Evolutionary conservation across 352 stramenopile genomes (phyloP).

Genomic region (Globisporangium nagaii): DNA sequence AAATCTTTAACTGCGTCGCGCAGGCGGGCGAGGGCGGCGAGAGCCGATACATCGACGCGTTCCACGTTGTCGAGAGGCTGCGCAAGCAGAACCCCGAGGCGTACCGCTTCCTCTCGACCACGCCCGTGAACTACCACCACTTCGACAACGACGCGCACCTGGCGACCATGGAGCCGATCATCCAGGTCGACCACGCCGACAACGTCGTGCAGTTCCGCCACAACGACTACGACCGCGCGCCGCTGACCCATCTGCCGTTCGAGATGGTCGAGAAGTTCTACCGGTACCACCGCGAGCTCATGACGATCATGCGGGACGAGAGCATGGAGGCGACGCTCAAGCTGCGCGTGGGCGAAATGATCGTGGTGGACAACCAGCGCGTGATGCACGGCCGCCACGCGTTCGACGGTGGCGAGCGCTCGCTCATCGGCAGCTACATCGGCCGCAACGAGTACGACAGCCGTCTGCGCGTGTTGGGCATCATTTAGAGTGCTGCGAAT

Average conservation of each 20-base stretch:
- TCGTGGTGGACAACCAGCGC: slow-evolving; percentile 85
- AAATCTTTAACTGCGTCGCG: slow-evolving; percentile 88
- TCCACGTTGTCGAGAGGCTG: slow-evolving; percentile 70
- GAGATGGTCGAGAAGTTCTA: slow-evolving; percentile 74
- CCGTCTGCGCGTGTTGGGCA: slow-evolving; percentile 69
- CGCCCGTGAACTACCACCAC: slow-evolving; percentile 68
- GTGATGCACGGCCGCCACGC: slow-evolving; percentile 80
- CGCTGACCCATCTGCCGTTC: slow-evolving; percentile 73
- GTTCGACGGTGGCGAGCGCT: slow-evolving; percentile 70
- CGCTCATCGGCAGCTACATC: slow-evolving; percentile 87
- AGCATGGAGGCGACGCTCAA: slow-evolving; percentile 56
- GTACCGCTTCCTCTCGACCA: slow-evolving; percentile 67
- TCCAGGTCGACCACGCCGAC: slow-evolving; percentile 59
- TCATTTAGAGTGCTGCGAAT: too few relatives aligned
- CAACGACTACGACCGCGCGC: slow-evolving; percentile 86
- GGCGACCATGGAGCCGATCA: slow-evolving; percentile 76
- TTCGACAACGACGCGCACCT: slow-evolving; percentile 74
- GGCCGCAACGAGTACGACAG: slow-evolving; percentile 83
- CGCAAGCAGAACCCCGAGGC: slow-evolving; percentile 45
- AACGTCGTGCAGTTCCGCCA: slow-evolving; percentile 84
- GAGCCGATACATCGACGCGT: slow-evolving; percentile 79
- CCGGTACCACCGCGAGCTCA: slow-evolving; percentile 56
- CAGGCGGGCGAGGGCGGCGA: slow-evolving; percentile 68
- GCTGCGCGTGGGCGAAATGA: slow-evolving; percentile 77
- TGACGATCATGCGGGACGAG: slow-evolving; percentile 56